Evolutionary conservation across 1,284 basidiomycete genomes (phyloP).

Genomic region (Ceratobasidium sp.): DNA sequence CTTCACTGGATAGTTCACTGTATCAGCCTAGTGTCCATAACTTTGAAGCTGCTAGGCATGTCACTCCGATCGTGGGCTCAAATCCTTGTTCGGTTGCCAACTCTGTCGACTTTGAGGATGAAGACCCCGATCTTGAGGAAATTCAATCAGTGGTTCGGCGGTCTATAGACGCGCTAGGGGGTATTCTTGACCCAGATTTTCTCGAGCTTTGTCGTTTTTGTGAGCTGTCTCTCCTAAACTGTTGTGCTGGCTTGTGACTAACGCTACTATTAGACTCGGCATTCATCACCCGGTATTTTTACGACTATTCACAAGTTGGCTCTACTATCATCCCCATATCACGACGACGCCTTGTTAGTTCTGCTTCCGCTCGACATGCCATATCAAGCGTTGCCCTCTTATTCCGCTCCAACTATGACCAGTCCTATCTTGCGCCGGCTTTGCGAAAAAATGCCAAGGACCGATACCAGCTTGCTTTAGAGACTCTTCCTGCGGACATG

Average conservation of each 20-base stretch:
- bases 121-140: too few species aligned
- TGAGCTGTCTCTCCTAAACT: not conserved
- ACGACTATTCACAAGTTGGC: not conserved
- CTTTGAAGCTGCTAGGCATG: too few species aligned
- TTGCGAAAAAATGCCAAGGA: not conserved
- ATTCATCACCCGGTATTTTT: not conserved
- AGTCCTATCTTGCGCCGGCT: not conserved
- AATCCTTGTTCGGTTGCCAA: too few species aligned
- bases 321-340: not conserved
- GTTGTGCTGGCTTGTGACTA: too few species aligned
- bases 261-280: not conserved
- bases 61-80: too few species aligned
- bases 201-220: slow-evolving; percentile 1
- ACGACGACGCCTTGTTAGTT: not conserved
- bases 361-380: not conserved
- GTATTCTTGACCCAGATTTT: not conserved
- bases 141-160: not conserved
- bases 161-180: not conserved
- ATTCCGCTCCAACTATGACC: slow-evolving; percentile 4
- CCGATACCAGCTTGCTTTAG: not conserved
- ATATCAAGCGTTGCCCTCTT: not conserved
- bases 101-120: too few species aligned
- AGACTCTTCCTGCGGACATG: not conserved
- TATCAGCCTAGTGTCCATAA: too few species aligned
- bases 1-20: too few species aligned